Percentiles rank a stretch among this genome's conserved stretches.
Conservation (phyloP, 306 rosid species). For the Leucaena leucocephala region DNA sequence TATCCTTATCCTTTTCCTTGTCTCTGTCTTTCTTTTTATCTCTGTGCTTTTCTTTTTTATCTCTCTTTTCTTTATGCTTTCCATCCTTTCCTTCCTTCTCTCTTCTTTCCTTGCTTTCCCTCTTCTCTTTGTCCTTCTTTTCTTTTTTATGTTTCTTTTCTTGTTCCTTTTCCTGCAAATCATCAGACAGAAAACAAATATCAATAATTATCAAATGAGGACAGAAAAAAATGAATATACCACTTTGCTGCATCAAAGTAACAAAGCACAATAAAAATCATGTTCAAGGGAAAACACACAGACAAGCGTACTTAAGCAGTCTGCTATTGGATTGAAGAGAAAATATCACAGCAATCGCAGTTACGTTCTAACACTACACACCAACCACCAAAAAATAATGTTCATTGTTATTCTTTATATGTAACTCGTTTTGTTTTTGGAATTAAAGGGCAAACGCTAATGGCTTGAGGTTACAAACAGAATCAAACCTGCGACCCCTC, state of each 20-base stretch:
- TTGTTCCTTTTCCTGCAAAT: conserved; percentile 68
- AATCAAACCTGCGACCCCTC: too few species aligned
- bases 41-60: conserved; percentile 71
- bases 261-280: too few species aligned
- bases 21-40: conserved; percentile 74
- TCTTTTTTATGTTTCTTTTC: conserved; percentile 80
- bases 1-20: conserved; percentile 52
- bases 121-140: conserved; percentile 76
- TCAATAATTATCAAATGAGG: conserved; percentile 9
- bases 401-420: too few species aligned
- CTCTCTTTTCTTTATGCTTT: conserved; percentile 72
- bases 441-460: too few species aligned
- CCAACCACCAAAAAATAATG: too few species aligned
- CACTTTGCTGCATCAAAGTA: neutral
- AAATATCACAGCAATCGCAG: too few species aligned
- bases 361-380: too few species aligned
- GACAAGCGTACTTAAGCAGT: too few species aligned
- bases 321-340: too few species aligned
- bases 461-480: too few species aligned
- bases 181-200: conserved; percentile 1
- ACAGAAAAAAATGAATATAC: conserved; percentile 2
- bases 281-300: too few species aligned
- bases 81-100: conserved; percentile 77
- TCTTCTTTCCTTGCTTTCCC: conserved; percentile 70
- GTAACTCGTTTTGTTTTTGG: too few species aligned